Percentiles rank a stretch among this genome's conserved stretches.
Evolutionary conservation across 495 filamentous ascomycete species (phyloP).

Genomic region (Penicillium antarcticum): DNA sequence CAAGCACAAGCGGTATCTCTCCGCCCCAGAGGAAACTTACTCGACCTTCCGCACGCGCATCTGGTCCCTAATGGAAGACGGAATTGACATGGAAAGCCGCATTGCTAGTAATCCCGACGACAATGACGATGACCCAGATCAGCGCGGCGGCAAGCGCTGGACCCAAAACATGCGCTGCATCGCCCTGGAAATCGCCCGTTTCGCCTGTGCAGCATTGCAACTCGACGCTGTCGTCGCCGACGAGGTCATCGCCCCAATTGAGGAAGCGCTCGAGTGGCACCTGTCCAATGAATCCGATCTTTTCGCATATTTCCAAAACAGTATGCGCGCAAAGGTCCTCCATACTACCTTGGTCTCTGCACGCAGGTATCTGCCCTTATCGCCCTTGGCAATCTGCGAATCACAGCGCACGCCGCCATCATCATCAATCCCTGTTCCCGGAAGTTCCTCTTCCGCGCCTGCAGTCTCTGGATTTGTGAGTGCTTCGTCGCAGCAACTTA

Average conservation of each 20-base stretch:
- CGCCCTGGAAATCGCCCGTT: constrained; percentile 44
- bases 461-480: constrained; percentile 8
- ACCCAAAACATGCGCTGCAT: constrained; percentile 39
- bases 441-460: background rate
- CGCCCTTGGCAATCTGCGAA: constrained; percentile 45
- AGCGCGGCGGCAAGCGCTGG: constrained; percentile 34
- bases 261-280: constrained; percentile 34
- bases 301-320: constrained; percentile 33
- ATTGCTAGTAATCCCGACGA: background rate
- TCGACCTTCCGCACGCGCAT: constrained; percentile 41
- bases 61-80: constrained; percentile 43
- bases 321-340: constrained; percentile 34
- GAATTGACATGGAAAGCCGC: constrained; percentile 23
- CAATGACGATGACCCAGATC: constrained; percentile 18
- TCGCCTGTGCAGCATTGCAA: constrained; percentile 35
- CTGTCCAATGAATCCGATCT: constrained; percentile 35
- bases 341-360: constrained; percentile 30
- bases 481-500: constrained; percentile 4
- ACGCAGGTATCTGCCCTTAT: constrained; percentile 37
- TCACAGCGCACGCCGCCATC: constrained; percentile 36
- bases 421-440: background rate
- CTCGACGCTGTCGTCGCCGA: constrained; percentile 34
- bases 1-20: constrained; percentile 34
- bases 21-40: constrained; percentile 34
- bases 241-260: constrained; percentile 35